Percentiles rank a stretch among this genome's conserved stretches.
Evolutionary conservation across 768 basidiomycete genomes (phyloP).

Genomic region (Macrocybe gigantea): DNA sequence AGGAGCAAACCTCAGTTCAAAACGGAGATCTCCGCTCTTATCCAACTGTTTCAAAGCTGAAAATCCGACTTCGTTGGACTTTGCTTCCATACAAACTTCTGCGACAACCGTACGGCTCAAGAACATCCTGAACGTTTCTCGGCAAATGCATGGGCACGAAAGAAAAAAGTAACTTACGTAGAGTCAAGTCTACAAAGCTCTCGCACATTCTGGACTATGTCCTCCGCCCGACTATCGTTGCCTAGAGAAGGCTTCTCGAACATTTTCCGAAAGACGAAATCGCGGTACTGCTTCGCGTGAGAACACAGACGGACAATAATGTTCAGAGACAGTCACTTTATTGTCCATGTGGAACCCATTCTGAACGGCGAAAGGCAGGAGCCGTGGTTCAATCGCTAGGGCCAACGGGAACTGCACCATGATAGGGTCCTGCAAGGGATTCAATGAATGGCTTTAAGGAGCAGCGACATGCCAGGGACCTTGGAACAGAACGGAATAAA

Average conservation of each 20-base stretch:
- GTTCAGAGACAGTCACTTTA: slow-evolving; percentile 39
- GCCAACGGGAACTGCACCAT: slow-evolving; percentile 74
- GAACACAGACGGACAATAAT: slow-evolving; percentile 3
- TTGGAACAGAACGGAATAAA: slow-evolving; percentile 75
- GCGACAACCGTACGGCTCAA: slow-evolving; percentile 78
- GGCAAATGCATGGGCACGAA: slow-evolving; percentile 2
- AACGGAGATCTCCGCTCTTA: slow-evolving; percentile 58
- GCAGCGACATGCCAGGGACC: slow-evolving; percentile 30
- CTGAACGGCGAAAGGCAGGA: slow-evolving; percentile 62
- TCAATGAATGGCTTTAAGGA: slow-evolving; percentile 6
- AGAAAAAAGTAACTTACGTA: slow-evolving; percentile 36
- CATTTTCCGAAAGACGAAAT: slow-evolving; percentile 86
- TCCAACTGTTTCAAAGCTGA: slow-evolving; percentile 62
- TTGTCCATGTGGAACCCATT: slow-evolving; percentile 79
- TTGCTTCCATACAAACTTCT: slow-evolving; percentile 79
- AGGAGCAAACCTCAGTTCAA: slow-evolving; percentile 53
- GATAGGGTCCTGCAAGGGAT: slow-evolving; percentile 55
- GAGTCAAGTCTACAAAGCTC: slow-evolving; percentile 67
- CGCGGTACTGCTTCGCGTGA: slow-evolving; percentile 51
- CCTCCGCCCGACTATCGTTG: slow-evolving; percentile 49
- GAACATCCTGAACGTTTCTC: slow-evolving; percentile 56
- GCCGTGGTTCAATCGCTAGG: slow-evolving; percentile 68
- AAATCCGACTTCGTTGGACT: slow-evolving; percentile 65
- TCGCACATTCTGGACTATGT: slow-evolving; percentile 64
- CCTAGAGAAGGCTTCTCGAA: slow-evolving; percentile 54